Base-by-base conservation (phyloP, 2,329 filamentous ascomycete species). In the Cercospora citrullina region DNA sequence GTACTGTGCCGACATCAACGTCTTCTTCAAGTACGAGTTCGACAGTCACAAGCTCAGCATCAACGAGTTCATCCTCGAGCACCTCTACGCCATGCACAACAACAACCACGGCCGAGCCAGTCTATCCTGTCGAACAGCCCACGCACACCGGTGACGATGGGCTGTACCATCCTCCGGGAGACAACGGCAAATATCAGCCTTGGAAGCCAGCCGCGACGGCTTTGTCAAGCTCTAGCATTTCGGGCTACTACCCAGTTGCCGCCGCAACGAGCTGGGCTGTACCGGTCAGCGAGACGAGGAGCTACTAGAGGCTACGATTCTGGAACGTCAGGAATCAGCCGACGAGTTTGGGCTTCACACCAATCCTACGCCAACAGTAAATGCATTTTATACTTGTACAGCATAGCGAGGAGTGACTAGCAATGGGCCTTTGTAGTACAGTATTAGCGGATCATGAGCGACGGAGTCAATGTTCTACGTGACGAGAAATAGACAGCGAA, bases 201-300 rank as follows among this genome's bases (percentile, higher is more conserved):
- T 59, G 30, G 18, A 28, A 36, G 5, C 33, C 62, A 30, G 21
- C 51, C 21, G 51, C 33, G 10, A 64, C 36, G 9, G 26, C 53
- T 0, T 66, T 60, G 14, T 63, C 67, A 9, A 60, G 60, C n/a
- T 66, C 60, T 6, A 58, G 23, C 14, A 28, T 21, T 12, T 6
- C 66, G 12, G 45, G 39, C 23, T 53, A 55, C 57, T 66, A 59
- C n/a, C 18, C 51, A 26, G 8, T 39, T 12, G 53, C 63, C 31
- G 10, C 39, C n/a, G 62, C 66, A n/a, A 63, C 58, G 12, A 53
- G 63, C n/a, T 68, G 63, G 66, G 63, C 63, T 16, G 45, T 28
- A 31, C 63, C 62, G 14, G 59, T 63, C 58, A 65, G 65, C 31
- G 57, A 39, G 14, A 68, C 66, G 36, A 60, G 31, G 9, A 60